These are phyloP conservation scores for Ophiostoma ips DNA, from an alignment of 2,329 filamentous ascomycete species.

Conservation along the genomic window DNA sequence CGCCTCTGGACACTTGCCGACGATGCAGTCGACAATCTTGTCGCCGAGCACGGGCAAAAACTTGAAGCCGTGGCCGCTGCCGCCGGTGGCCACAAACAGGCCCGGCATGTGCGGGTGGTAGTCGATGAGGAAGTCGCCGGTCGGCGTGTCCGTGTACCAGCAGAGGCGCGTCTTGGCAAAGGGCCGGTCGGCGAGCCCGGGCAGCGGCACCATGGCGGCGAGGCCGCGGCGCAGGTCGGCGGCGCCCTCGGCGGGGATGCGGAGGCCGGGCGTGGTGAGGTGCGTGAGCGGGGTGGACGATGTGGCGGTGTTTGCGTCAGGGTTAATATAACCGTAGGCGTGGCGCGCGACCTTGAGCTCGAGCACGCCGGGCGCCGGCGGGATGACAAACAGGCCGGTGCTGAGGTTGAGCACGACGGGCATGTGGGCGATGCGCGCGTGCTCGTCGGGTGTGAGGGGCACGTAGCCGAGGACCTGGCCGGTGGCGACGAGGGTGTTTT, in stretches of 20 bases:
- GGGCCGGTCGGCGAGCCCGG: conserved; percentile 40
- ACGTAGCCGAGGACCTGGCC: conserved; percentile 74
- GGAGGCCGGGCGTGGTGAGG: conserved; percentile 31
- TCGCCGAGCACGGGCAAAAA: conserved; percentile 54
- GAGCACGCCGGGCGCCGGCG: conserved; percentile 35
- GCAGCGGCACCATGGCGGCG: conserved; percentile 43
- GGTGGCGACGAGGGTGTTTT: conserved; percentile 63
- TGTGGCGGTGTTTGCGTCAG: conserved; percentile 17
- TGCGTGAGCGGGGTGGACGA: conserved; percentile 31
- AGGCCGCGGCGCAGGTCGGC: conserved; percentile 47
- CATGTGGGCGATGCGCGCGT: conserved; percentile 45
- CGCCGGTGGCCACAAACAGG: conserved; percentile 48
- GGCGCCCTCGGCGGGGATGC: conserved; percentile 47
- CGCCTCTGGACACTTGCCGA: conserved; percentile 29
- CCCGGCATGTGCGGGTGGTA: conserved; percentile 49
- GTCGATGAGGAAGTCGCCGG: conserved; percentile 57
- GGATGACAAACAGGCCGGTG: conserved; percentile 61
- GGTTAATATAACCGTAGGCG: conserved; percentile 52
- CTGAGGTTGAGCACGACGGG: conserved; percentile 63
- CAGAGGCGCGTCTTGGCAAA: conserved; percentile 52
- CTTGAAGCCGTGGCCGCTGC: conserved; percentile 54
- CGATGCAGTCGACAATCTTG: conserved; percentile 43
- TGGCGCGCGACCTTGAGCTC: conserved; percentile 60
- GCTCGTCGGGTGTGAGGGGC: conserved; percentile 51
- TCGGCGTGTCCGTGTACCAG: conserved; percentile 64